Conservation (phyloP, 2,329 filamentous ascomycete genomes). For the Talaromyces sp. region DNA sequence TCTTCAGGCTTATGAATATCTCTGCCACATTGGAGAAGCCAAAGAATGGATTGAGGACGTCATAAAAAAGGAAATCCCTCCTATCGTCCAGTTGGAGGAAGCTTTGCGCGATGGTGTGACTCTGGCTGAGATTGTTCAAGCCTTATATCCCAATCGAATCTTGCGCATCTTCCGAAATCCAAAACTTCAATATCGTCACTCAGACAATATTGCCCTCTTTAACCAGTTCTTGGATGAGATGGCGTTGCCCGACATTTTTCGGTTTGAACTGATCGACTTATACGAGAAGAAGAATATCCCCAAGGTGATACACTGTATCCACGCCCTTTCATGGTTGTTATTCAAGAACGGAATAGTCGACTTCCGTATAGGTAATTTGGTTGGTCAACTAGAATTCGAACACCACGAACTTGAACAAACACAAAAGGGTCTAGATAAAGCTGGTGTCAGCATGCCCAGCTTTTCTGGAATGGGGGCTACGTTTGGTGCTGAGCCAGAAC, state of each 20-base stretch:
- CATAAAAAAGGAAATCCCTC: conserved; percentile 76
- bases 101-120: conserved; percentile 89
- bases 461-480: conserved; percentile 97
- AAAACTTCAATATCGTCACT: conserved; percentile 88
- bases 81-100: conserved; percentile 91
- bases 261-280: conserved; percentile 93
- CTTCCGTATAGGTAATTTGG: conserved; percentile 93
- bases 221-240: conserved; percentile 90
- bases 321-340: conserved; percentile 94
- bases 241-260: conserved; percentile 88
- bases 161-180: conserved; percentile 80
- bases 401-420: conserved; percentile 96
- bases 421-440: conserved; percentile 93
- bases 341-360: conserved; percentile 92
- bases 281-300: conserved; percentile 99
- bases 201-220: conserved; percentile 95
- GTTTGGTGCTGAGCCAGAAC: conserved; percentile 78
- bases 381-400: conserved; percentile 94
- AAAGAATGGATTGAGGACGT: conserved; percentile 99
- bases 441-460: conserved; percentile 92
- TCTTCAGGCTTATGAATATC: conserved; percentile 93
- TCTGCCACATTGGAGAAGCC: conserved; percentile 97
- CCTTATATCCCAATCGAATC: conserved; percentile 71
- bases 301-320: conserved; percentile 98
- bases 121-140: conserved; percentile 86